Conservation (phyloP, 345 rosid genomes). For the Corymbia maculata region DNA sequence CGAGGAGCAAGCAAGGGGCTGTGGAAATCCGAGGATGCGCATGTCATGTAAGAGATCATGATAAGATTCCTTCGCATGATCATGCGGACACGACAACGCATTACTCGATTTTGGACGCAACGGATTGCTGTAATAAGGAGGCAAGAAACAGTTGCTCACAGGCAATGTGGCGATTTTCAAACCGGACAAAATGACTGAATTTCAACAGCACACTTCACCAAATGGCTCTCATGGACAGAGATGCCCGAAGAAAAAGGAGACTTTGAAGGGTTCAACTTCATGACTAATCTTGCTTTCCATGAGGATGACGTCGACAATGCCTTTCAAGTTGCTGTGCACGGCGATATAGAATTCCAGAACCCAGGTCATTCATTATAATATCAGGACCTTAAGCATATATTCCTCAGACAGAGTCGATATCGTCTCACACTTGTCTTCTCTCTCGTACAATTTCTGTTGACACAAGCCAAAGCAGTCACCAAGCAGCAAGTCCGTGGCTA, state of each 20-base stretch:
- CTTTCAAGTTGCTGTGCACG: neutral
- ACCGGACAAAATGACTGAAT: neutral
- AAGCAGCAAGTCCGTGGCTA: neutral
- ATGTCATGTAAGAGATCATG: neutral
- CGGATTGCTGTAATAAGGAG: neutral
- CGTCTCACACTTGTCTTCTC: neutral
- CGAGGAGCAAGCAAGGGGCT: neutral
- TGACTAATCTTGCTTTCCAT: neutral
- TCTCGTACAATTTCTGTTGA: neutral
- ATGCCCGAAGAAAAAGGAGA: neutral
- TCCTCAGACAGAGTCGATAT: neutral
- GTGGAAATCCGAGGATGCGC: neutral
- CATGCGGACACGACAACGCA: neutral
- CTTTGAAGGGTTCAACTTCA: neutral
- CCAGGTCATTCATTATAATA: neutral
- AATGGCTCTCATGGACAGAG: neutral
- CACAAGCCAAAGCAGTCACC: neutral
- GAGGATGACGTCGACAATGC: neutral
- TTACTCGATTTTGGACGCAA: neutral
- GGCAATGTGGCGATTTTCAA: neutral
- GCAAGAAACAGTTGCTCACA: neutral
- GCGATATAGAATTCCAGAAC: neutral
- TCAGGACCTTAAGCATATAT: neutral
- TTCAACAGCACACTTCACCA: neutral
- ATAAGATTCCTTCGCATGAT: neutral